Base-by-base conservation (phyloP, 2,329 filamentous ascomycete genomes). In the Ascochyta clinopodiicola region DNA sequence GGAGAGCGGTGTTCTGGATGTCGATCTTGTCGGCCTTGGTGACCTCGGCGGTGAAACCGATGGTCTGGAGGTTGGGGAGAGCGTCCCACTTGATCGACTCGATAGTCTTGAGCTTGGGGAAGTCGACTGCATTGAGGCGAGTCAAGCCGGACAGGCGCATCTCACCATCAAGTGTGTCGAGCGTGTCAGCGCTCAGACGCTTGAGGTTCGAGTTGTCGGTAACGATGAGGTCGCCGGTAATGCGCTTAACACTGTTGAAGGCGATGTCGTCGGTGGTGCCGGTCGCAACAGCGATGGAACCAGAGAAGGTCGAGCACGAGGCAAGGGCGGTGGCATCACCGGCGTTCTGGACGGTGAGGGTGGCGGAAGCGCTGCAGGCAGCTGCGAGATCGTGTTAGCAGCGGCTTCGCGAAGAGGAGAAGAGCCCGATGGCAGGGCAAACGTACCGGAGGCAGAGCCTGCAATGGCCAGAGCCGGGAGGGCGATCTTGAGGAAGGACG, bases 1-100 rank as follows among this genome's bases (percentile, higher is more conserved):
- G 84, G 67, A 99, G 85, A 77, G 88, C 87, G 45, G 95, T 99
- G 82, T 99, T 95, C 78, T 87, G 85, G 75, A 99, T 93, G 66
- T 80, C 78, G 66, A 99, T 84, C 61, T 80, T 84, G 62, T 79
- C 80, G 57, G 90, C 90, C 75, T 86, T 80, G 67, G 83, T 86
- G 69, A 98, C 82, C 78, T 84, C 74, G 81, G 83, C 72, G 77
- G 81, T 78, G 79, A 91, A 89, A 52, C 78, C 79, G 39, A 91
- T 78, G 31, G 72, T 68, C 69, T 84, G 81, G 35, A 91, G 80
- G 62, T 81, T 80, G 59, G 88, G 88, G 37, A 97, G 85, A 64
- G 89, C 89, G 56, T 84, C 80, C 84, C 90, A 93, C 64, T 83
- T 77, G 75, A 98, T 88, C 54, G 79, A 78, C 63, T 85, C 84